These are phyloP conservation scores for Cunninghamia lanceolata DNA, from an alignment of 75 land plant species.

Conservation along the genomic window DNA sequence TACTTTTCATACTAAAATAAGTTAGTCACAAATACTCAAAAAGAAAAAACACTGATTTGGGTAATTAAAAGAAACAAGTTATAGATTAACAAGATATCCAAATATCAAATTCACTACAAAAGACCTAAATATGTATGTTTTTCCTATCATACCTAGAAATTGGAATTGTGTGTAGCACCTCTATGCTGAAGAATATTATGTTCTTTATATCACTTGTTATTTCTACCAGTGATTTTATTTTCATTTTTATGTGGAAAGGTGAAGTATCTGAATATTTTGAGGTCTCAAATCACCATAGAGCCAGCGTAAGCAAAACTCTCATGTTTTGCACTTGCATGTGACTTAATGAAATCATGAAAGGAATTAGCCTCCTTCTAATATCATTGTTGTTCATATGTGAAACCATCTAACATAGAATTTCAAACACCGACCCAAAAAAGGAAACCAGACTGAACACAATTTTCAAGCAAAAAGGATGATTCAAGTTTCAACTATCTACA, in stretches of 20 bases:
- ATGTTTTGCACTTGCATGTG: background rate
- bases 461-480: background rate
- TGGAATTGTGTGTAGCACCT: background rate
- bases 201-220: background rate
- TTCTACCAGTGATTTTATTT: background rate
- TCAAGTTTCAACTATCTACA: no score
- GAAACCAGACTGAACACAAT: background rate
- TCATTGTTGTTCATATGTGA: background rate
- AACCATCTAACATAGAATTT: background rate
- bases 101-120: background rate
- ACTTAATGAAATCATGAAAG: background rate
- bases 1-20: background rate
- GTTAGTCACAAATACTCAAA: background rate
- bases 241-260: background rate
- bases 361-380: background rate
- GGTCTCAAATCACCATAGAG: background rate
- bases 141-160: background rate
- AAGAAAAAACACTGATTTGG: background rate
- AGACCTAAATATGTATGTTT: background rate
- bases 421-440: background rate
- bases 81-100: background rate
- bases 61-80: background rate
- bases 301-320: background rate
- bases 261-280: no score
- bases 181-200: no score